Conservation (phyloP, 1,139 yeast genomes). For the Protomyces pachydermus region DNA sequence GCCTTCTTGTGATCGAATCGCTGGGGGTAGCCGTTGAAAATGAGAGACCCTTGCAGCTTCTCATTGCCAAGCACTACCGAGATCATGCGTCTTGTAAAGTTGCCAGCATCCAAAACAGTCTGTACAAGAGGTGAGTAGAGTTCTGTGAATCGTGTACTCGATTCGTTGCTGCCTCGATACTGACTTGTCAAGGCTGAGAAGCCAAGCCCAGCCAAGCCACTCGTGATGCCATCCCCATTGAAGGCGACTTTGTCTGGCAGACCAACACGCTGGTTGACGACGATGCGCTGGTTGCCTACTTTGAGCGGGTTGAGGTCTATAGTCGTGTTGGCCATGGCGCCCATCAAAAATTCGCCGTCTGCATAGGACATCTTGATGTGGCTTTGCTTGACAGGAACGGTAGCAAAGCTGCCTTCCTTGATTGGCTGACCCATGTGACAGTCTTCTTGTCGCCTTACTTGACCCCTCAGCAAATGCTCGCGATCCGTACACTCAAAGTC, state of each 20-base stretch:
- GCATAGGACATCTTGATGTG: constrained; percentile 8
- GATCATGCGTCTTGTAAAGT: not conserved
- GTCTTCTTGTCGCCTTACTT: not conserved
- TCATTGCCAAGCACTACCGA: not conserved
- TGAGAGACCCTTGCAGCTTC: not conserved
- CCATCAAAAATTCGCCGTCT: constrained; percentile 14
- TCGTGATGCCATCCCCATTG: constrained; percentile 8
- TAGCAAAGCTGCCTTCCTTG: constrained; percentile 2
- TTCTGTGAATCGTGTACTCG: not conserved
- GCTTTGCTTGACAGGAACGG: constrained; percentile 1
- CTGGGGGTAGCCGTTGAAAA: not conserved
- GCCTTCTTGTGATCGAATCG: not conserved
- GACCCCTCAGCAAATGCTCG: not conserved
- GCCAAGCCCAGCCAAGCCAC: constrained; percentile 15
- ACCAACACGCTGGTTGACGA: not conserved
- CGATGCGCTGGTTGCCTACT: not conserved
- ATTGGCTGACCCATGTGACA: constrained; percentile 6
- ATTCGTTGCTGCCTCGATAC: not conserved
- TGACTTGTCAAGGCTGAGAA: not conserved
- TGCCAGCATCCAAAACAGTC: not conserved
- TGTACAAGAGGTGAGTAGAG: not conserved
- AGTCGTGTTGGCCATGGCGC: not conserved
- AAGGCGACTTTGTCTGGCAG: not conserved
- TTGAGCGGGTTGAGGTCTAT: not conserved
- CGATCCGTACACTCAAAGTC: constrained; percentile 7